Base-by-base conservation (phyloP, 2,329 filamentous ascomycete genomes). In the Arthroderma sp. region DNA sequence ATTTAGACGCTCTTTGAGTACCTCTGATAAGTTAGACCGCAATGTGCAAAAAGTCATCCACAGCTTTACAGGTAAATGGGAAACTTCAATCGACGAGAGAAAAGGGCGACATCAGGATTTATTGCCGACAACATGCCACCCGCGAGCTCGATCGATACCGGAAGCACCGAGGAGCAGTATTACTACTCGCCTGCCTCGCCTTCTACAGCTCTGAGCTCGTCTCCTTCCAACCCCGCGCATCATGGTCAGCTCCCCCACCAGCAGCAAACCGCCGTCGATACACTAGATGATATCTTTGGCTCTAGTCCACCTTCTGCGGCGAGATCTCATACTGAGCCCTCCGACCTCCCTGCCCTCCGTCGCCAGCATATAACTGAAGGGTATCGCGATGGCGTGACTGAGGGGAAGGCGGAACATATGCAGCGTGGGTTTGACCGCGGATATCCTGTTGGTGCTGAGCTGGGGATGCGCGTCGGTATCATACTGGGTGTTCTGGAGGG, bases 351-450 rank as follows among this genome's bases (percentile, higher is more conserved):
- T 15, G 79, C 83, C 27, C 73, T 94, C 10, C 79, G 83, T 55
- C 74, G 77, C 36, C 80, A 83, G 45, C 86, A 94, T 61, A 75
- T 78, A 43, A 95, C 84, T 5, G 80, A 84, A 34, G 91, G 91
- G 15, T 96, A 96, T 65, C 82, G 89, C 48, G 88, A 95, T 56
- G 91, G 89, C 38, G 75, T 96, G 43, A 74, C 82, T 0, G 69
- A 69, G 3, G 83, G 83, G 30, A 96, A 96, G 61, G 75, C 76
- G 28, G 66, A 72, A 40, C 82, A 79, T 55, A 77, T 95, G 28
- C 91, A 98, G 64, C 72, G 72, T 9, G 89, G 89, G 0, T 96
- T 98, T 58, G 91, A 98, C 60, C 85, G 89, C 51, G 89, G 89
- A 0, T 96, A 87, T 60, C 72, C 78, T 9, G 71, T 96, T 0